Percentiles rank a stretch among this genome's conserved stretches.
Conservation (phyloP, 805 yeast genomes). For the Nakazawaea wyomingensis region DNA sequence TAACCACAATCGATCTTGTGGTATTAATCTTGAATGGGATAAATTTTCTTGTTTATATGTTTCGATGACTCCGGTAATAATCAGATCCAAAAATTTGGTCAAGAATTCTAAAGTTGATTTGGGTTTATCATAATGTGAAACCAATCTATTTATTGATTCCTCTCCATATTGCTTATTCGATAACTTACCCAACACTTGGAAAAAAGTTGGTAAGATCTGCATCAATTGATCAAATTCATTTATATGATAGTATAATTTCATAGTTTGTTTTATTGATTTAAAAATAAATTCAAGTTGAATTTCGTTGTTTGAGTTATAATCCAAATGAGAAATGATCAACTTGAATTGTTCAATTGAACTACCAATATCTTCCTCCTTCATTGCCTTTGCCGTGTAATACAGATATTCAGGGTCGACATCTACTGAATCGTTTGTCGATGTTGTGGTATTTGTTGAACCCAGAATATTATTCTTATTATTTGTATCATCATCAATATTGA, state of each 20-base stretch:
- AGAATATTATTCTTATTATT: constrained; percentile 2
- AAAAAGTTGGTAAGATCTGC: constrained; percentile 15
- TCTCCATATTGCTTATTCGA: constrained; percentile 21
- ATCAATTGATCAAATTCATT: constrained; percentile 15
- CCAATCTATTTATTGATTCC: constrained; percentile 25
- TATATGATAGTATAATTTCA: constrained; percentile 22
- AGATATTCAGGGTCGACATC: constrained; percentile 19
- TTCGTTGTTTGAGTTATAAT: constrained; percentile 1
- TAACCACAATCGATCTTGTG: constrained; percentile 39
- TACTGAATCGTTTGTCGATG: background rate
- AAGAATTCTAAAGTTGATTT: constrained; percentile 15
- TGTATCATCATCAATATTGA: constrained; percentile 11
- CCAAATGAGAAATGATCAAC: constrained; percentile 14
- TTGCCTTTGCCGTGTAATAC: constrained; percentile 28
- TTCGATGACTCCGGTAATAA: constrained; percentile 11
- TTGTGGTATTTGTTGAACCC: too few relatives aligned
- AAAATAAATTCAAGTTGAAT: constrained; percentile 21
- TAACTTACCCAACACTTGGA: constrained; percentile 17
- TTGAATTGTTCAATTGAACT: constrained; percentile 23
- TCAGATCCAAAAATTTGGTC: constrained; percentile 18
- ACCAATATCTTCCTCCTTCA: constrained; percentile 23
- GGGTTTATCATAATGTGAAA: constrained; percentile 22
- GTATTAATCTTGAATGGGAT: constrained; percentile 7
- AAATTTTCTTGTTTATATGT: background rate
- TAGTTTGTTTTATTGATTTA: constrained; percentile 28